A percentile compares a stretch with the other conserved stretches of the same genome.
phyloP scores from a whole-genome alignment of 768 basidiomycete species.

The Lactarius akahatsu region DNA sequence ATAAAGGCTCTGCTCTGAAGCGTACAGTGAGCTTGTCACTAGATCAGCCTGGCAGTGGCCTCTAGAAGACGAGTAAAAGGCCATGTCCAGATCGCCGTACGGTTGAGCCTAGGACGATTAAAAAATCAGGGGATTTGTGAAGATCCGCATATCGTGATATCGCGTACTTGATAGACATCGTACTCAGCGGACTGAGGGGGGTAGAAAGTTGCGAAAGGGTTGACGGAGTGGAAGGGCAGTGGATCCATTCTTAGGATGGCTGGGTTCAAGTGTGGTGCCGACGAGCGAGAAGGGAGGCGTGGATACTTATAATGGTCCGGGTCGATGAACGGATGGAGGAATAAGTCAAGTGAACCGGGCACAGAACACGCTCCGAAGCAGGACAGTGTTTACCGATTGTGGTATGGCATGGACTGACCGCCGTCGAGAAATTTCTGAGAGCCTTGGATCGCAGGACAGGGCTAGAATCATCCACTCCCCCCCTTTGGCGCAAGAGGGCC shows the following conservation, averaged over 20 bases:
- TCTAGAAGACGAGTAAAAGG: slow-evolving; percentile 12
- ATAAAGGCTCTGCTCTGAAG: slow-evolving; percentile 12
- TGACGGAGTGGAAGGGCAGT: slow-evolving; percentile 16
- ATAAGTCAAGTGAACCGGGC: slow-evolving; percentile 14
- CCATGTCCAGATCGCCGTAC: slow-evolving; percentile 16
- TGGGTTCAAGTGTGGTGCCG: neutral
- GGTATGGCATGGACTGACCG: slow-evolving; percentile 16
- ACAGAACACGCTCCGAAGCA: slow-evolving; percentile 9
- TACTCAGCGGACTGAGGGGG: slow-evolving; percentile 21
- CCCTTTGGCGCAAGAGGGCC: slow-evolving; percentile 20
- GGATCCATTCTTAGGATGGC: slow-evolving; percentile 15
- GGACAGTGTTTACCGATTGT: slow-evolving; percentile 19
- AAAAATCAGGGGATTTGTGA: slow-evolving; percentile 9
- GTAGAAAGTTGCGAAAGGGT: slow-evolving; percentile 25
- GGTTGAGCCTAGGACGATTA: slow-evolving; percentile 17
- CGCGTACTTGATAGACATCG: slow-evolving; percentile 9
- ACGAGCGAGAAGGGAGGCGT: slow-evolving; percentile 15
- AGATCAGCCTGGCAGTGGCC: slow-evolving; percentile 15
- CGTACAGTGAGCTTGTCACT: slow-evolving; percentile 4
- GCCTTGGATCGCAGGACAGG: slow-evolving; percentile 14
- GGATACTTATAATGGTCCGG: slow-evolving; percentile 28
- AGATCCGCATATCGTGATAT: neutral
- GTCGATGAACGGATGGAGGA: slow-evolving; percentile 20
- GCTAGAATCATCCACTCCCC: slow-evolving; percentile 17
- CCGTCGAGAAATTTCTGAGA: slow-evolving; percentile 25